Conservation (phyloP, 805 yeast species). For the Yamadazyma sp. region DNA sequence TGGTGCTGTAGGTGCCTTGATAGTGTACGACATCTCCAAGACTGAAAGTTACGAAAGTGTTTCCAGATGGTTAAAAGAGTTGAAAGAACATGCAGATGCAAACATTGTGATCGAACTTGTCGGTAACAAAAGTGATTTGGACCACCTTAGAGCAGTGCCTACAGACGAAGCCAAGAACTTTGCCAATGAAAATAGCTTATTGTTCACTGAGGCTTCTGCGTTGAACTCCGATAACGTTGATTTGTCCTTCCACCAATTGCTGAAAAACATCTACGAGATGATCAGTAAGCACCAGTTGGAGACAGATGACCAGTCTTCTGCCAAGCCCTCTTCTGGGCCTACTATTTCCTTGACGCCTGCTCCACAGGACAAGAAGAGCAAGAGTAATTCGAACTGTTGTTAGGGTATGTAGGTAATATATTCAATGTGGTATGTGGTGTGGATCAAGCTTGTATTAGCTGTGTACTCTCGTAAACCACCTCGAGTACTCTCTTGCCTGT, state of each 20-base stretch:
- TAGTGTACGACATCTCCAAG: slow-evolving; percentile 93
- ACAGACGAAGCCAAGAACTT: slow-evolving; percentile 96
- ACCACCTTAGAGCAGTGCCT: slow-evolving; percentile 92
- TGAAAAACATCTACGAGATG: slow-evolving; percentile 93
- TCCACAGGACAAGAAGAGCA: slow-evolving; percentile 71
- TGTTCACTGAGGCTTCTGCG: slow-evolving; percentile 96
- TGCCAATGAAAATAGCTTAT: slow-evolving; percentile 86
- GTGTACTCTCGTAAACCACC: too few species aligned
- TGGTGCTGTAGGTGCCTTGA: slow-evolving; percentile 97
- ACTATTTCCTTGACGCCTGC: slow-evolving; percentile 92
- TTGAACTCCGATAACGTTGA: slow-evolving; percentile 93
- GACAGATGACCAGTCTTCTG: slow-evolving; percentile 59
- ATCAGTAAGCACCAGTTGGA: slow-evolving; percentile 90
- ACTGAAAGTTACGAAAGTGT: slow-evolving; percentile 83
- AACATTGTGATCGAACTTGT: slow-evolving; percentile 93
- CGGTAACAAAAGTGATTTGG: slow-evolving; percentile 89
- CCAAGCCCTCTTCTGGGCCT: slow-evolving; percentile 79
- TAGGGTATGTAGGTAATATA: too few species aligned
- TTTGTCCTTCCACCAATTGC: slow-evolving; percentile 86
- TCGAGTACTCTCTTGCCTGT: too few species aligned
- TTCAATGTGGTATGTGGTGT: too few species aligned
- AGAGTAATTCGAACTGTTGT: slow-evolving; percentile 69
- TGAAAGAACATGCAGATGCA: slow-evolving; percentile 89
- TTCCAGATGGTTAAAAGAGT: slow-evolving; percentile 85
- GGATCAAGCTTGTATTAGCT: too few species aligned